Evolutionary conservation across 139 green algal genomes (phyloP).

Genomic region (Yamagishiella unicocca): DNA sequence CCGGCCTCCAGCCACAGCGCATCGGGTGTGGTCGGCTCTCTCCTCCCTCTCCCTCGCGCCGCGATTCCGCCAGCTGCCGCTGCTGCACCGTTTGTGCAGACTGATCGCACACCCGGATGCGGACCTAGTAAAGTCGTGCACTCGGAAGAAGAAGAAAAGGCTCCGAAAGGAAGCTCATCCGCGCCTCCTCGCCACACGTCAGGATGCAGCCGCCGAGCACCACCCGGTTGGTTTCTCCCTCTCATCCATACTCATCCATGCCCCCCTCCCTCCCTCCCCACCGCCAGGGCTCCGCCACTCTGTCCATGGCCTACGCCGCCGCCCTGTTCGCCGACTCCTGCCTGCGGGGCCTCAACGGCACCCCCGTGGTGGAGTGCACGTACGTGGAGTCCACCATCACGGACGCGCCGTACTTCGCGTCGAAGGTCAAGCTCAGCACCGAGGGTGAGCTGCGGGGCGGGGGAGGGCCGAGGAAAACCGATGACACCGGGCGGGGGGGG

Average conservation of each 20-base stretch:
- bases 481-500: no score
- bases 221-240: not conserved
- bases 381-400: constrained; percentile 90
- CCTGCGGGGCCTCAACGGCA: constrained; percentile 92
- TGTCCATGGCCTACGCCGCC: constrained; percentile 99
- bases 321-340: constrained; percentile 95
- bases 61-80: no score
- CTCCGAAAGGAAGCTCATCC: no score
- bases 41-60: no score
- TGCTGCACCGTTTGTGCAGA: no score
- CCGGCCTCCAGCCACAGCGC: no score
- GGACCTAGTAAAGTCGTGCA: no score
- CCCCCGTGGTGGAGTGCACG: constrained; percentile 81
- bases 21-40: no score
- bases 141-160: no score
- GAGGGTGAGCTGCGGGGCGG: constrained; percentile 69
- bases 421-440: constrained; percentile 89
- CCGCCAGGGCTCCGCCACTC: constrained; percentile 90
- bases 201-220: no score
- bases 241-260: not conserved
- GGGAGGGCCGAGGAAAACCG: not conserved
- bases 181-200: no score
- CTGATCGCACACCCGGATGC: no score
- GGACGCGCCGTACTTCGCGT: constrained; percentile 94
- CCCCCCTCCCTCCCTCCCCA: not conserved